Evolutionary conservation across 345 rosid species (phyloP).

Genomic region (Jatropha curcas): DNA sequence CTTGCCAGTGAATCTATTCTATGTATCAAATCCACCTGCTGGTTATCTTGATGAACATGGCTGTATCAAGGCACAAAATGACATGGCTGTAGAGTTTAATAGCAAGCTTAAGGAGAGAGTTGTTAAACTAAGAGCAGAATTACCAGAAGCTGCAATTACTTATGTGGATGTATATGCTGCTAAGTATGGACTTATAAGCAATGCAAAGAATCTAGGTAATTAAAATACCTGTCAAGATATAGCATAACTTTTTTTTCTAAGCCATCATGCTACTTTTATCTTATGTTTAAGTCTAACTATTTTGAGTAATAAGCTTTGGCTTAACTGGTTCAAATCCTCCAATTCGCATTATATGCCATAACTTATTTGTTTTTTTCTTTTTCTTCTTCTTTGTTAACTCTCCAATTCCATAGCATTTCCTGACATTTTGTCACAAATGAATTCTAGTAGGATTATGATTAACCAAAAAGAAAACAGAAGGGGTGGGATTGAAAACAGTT

Average conservation of each 20-base stretch:
- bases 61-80: slow-evolving; percentile 77
- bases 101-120: slow-evolving; percentile 62
- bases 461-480: too few species aligned
- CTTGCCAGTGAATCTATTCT: slow-evolving; percentile 73
- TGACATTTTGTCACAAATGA: too few species aligned
- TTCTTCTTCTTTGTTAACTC: too few species aligned
- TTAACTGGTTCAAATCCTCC: too few species aligned
- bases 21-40: slow-evolving; percentile 58
- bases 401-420: too few species aligned
- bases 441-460: too few species aligned
- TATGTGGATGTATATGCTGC: slow-evolving; percentile 81
- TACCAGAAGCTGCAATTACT: slow-evolving; percentile 65
- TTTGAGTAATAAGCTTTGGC: too few species aligned
- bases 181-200: slow-evolving; percentile 67
- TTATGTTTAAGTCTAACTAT: not conserved
- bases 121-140: slow-evolving; percentile 52
- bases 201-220: slow-evolving; percentile 60
- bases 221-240: too few species aligned
- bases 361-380: too few species aligned
- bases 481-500: too few species aligned
- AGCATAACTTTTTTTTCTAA: too few species aligned
- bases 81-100: slow-evolving; percentile 75
- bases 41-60: slow-evolving; percentile 67
- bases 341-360: too few species aligned
- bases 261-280: not conserved